Percentiles rank a stretch among this genome's conserved stretches.
These are phyloP conservation scores for Puccinia triticina DNA, from an alignment of 1,284 basidiomycete species.

Conservation along the genomic window DNA sequence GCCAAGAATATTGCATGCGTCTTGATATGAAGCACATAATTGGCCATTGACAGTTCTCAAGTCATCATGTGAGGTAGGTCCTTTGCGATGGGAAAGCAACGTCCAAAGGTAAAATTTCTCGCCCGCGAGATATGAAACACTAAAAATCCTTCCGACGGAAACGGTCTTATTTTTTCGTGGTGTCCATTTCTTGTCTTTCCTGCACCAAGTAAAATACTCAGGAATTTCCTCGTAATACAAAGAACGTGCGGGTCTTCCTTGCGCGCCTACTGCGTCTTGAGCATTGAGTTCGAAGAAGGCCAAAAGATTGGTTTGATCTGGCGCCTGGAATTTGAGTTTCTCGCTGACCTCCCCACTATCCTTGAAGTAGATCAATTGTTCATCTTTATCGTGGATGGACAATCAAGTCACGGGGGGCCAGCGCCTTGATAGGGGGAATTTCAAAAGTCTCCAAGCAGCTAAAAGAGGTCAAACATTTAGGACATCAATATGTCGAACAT, in stretches of 20 bases:
- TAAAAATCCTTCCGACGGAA: conserved; percentile 63
- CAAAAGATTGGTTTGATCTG: not conserved
- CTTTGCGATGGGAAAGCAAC: conserved; percentile 61
- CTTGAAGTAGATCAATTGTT: conserved; percentile 20
- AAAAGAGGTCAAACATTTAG: too few relatives aligned
- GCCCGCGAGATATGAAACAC: too few relatives aligned
- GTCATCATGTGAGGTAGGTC: conserved; percentile 61
- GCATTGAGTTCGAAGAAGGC: not conserved
- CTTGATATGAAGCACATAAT: conserved; percentile 58
- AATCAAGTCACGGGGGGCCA: not conserved
- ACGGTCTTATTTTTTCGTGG: conserved; percentile 54
- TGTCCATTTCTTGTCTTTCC: conserved; percentile 52
- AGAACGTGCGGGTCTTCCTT: not conserved
- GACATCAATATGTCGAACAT: not conserved
- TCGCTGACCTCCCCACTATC: not conserved
- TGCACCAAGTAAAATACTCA: conserved; percentile 1
- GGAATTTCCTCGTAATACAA: not conserved
- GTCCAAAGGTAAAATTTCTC: too few relatives aligned
- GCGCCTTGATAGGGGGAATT: conserved; percentile 60
- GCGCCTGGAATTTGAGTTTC: too few relatives aligned
- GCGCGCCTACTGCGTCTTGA: not conserved
- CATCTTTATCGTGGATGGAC: not conserved
- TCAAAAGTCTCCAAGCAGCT: conserved; percentile 61
- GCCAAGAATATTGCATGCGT: conserved; percentile 62
- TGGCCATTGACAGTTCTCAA: conserved; percentile 55